phyloP scores from a whole-genome alignment of 1,284 basidiomycete genomes.

The Microbotryum violaceum region DNA sequence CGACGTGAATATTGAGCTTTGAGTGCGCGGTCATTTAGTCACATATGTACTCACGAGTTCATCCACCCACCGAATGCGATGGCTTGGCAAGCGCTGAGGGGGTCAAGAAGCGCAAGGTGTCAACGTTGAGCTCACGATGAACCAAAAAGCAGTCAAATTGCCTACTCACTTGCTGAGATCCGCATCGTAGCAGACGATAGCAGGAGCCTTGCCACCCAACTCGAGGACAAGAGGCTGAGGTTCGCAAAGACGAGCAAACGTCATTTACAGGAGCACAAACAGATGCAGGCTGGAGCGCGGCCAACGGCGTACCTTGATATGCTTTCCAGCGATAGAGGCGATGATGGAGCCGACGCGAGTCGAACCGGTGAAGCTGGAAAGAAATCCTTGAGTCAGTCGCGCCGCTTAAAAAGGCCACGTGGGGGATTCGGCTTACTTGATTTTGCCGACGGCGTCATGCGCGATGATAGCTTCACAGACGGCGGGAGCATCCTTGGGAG shows the following conservation, averaged over 20 bases:
- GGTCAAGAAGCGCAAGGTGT: constrained; percentile 17
- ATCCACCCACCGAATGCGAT: constrained; percentile 53
- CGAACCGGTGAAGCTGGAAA: constrained; percentile 44
- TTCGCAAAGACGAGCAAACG: too few relatives aligned
- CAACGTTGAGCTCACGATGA: too few relatives aligned
- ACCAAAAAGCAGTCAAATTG: too few relatives aligned
- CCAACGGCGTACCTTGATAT: constrained; percentile 32
- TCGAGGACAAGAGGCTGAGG: constrained; percentile 40
- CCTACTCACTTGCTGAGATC: constrained; percentile 52
- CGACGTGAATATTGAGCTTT: too few relatives aligned
- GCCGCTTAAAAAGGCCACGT: too few relatives aligned
- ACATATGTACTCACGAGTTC: constrained; percentile 43
- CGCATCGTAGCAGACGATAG: constrained; percentile 54
- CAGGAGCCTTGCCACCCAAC: constrained; percentile 46
- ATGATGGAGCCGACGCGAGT: constrained; percentile 41
- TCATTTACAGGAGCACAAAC: too few relatives aligned
- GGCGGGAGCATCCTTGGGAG: constrained; percentile 46
- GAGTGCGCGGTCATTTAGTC: too few relatives aligned
- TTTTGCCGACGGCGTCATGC: constrained; percentile 48
- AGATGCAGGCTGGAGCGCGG: too few relatives aligned
- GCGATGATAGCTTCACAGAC: constrained; percentile 52
- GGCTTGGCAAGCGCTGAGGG: constrained; percentile 27
- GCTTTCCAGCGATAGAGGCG: constrained; percentile 38
- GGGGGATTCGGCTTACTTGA: constrained; percentile 36
- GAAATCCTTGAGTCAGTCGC: too few relatives aligned